A percentile compares a stretch with the other conserved stretches of the same genome.
Conservation (phyloP, 345 rosid species). For the Populus tremula region DNA sequence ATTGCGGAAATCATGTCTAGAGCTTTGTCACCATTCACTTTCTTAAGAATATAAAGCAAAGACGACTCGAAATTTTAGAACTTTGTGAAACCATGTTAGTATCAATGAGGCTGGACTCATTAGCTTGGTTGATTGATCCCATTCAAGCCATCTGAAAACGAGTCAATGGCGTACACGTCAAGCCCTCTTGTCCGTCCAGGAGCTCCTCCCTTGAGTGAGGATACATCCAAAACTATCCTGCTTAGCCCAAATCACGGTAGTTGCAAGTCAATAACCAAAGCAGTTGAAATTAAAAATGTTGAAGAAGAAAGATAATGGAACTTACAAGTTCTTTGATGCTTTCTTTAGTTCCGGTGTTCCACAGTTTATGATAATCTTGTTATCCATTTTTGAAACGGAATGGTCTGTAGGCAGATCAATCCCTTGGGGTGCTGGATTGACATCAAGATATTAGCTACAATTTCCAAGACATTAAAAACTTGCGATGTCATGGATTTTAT, state of each 20-base stretch:
- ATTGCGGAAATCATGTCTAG: slow-evolving; percentile 5
- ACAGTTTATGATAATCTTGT: slow-evolving; percentile 46
- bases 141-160: slow-evolving; percentile 44
- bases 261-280: background rate
- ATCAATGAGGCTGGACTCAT: background rate
- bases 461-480: slow-evolving; percentile 5
- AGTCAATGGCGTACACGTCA: slow-evolving; percentile 40
- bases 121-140: slow-evolving; percentile 35
- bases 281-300: background rate
- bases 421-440: slow-evolving; percentile 48
- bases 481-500: background rate
- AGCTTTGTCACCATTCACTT: slow-evolving; percentile 13
- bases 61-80: slow-evolving; percentile 1
- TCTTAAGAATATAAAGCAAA: slow-evolving; percentile 8
- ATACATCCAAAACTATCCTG: slow-evolving; percentile 77
- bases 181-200: slow-evolving; percentile 92
- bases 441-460: slow-evolving; percentile 16
- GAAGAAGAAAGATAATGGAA: background rate
- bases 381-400: slow-evolving; percentile 41
- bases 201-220: slow-evolving; percentile 75
- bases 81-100: slow-evolving; percentile 21
- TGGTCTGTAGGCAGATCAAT: slow-evolving; percentile 53
- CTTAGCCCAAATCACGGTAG: background rate
- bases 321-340: slow-evolving; percentile 56
- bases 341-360: slow-evolving; percentile 38